phyloP scores from a whole-genome alignment of 306 rosid species.

The Canavalia ensiformis region DNA sequence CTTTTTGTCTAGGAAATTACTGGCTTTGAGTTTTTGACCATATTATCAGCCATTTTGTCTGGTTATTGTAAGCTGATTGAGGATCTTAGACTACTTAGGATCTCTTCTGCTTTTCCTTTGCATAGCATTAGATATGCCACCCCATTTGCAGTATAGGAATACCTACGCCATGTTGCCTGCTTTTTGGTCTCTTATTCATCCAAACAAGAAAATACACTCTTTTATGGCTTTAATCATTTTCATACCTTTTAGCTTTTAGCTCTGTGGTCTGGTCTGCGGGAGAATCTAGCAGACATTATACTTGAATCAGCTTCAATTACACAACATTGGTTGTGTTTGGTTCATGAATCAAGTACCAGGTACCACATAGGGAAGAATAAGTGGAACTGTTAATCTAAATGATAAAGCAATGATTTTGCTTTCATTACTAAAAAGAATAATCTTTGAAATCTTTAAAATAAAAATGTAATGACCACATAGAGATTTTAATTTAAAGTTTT shows the following conservation, averaged over 20 bases:
- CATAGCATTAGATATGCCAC: conserved; percentile 17
- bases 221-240: conserved; percentile 10
- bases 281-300: conserved; percentile 21
- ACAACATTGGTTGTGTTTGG: neutral
- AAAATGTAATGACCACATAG: too few species aligned
- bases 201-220: neutral
- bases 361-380: too few species aligned
- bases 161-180: conserved; percentile 34
- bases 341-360: neutral
- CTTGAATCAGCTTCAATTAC: neutral
- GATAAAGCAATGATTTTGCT: too few species aligned
- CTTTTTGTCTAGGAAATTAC: conserved; percentile 7
- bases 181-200: conserved; percentile 36
- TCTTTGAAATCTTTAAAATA: too few species aligned
- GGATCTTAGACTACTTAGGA: neutral
- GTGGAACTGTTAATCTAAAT: too few species aligned
- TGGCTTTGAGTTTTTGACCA: conserved; percentile 17
- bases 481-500: too few species aligned
- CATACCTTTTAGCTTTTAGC: conserved; percentile 12
- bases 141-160: conserved; percentile 31
- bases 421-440: too few species aligned
- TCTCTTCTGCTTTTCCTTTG: neutral
- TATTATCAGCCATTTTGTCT: neutral
- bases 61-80: conserved; percentile 24
- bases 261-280: neutral